phyloP scores from a whole-genome alignment of 768 basidiomycete species.

The Hygrophoropsis aurantiaca region DNA sequence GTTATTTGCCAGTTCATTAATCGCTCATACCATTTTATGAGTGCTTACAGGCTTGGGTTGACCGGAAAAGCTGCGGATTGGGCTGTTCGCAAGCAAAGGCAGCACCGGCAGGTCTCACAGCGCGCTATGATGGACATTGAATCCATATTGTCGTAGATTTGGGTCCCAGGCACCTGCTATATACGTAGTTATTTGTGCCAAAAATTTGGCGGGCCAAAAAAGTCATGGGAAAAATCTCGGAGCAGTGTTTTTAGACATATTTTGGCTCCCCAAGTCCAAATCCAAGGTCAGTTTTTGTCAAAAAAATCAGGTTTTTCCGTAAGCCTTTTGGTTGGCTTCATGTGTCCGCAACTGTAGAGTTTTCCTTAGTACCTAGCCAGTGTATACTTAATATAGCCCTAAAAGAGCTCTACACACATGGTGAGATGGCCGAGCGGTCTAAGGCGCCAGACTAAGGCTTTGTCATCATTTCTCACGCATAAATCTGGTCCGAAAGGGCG shows the following conservation, averaged over 20 bases:
- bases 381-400: too few relatives aligned
- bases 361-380: too few relatives aligned
- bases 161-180: too few relatives aligned
- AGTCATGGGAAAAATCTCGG: not conserved
- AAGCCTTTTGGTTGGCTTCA: too few relatives aligned
- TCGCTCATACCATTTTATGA: slow-evolving; percentile 34
- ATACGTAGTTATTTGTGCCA: too few relatives aligned
- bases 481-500: slow-evolving; percentile 42
- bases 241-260: not conserved
- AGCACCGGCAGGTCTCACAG: slow-evolving; percentile 29
- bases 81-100: slow-evolving; percentile 37
- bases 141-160: too few relatives aligned
- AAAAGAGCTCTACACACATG: too few relatives aligned
- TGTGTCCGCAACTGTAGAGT: too few relatives aligned
- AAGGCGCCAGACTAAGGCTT: slow-evolving; percentile 82
- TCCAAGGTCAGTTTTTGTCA: not conserved
- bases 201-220: not conserved
- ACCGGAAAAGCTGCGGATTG: slow-evolving; percentile 38
- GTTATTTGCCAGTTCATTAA: slow-evolving; percentile 39
- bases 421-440: slow-evolving; percentile 87
- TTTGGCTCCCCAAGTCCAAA: not conserved
- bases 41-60: slow-evolving; percentile 34
- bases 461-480: too few relatives aligned
- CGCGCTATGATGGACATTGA: slow-evolving; percentile 35
- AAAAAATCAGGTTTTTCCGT: not conserved